Base-by-base conservation (phyloP, 208 protist species). In the Tetramitus jugosus region DNA sequence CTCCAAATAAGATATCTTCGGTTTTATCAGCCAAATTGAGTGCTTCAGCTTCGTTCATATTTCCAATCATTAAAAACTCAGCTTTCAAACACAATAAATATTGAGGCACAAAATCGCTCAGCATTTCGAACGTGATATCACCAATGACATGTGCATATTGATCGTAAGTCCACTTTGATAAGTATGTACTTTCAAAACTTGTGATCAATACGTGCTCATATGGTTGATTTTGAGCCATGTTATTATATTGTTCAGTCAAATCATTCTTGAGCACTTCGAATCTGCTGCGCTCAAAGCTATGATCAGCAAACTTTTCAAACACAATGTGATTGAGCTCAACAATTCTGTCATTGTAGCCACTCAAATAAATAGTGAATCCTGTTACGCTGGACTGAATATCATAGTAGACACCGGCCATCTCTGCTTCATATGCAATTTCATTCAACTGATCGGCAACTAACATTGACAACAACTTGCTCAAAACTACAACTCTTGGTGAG, bases 271-370 rank as follows among this genome's bases (percentile, higher is more conserved):
- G n/a, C 29, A 71, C 35, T 29, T 49, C 6, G 33, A 71, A 71
- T 71, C 39, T 49, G 20, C 10, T 49, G 4, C 17, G 0, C 43
- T 10, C 13, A 71, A 39, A 7, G 43, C 33, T 33, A 33, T 2
- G 7, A 46, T 17, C 10, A 10, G 33, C 10, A 14, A 46, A 35
- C 4, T 29, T 33, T 71, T 26, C 0, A 29, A 71, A 71, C 3
- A 71, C 40, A 14, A 46, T 62, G 14, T 62, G 23, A 13, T 42
- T 62, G 13, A 67, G 13, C 17, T 33, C 14, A 8, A 14, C n/a
- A 10, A 77, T 2, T 67, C 60, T 77, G 43, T 77, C 72, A 67
- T 77, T 77, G 14, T 49, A 77, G 26, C 72, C 72, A 31, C 20
- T 17, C 33, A 77, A 0, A 17, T 39, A 13, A 17, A 77, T 29